Evolutionary conservation across 2,329 filamentous ascomycete species (phyloP).

Genomic region (Juglanconis oblonga): DNA sequence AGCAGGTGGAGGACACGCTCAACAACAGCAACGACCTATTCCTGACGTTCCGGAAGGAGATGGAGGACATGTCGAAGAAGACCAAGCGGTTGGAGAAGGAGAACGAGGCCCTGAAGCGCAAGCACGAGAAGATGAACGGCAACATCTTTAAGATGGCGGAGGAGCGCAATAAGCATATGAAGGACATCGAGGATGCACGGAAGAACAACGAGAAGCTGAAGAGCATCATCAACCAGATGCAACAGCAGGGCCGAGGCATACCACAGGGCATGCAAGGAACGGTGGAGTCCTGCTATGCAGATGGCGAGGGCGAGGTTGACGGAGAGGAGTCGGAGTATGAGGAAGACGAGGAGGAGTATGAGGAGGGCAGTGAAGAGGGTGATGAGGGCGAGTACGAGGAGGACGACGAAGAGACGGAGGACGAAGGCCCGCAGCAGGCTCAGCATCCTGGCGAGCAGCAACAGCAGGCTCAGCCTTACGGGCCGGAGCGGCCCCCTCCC

Average conservation of each 20-base stretch:
- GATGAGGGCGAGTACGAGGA: conserved; percentile 47
- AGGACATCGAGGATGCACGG: conserved; percentile 74
- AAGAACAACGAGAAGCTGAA: conserved; percentile 89
- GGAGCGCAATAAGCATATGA: conserved; percentile 74
- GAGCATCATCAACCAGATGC: conserved; percentile 93
- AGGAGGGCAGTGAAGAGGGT: conserved; percentile 63
- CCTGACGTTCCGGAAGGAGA: conserved; percentile 94
- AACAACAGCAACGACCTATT: conserved; percentile 99
- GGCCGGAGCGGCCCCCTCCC: conserved; percentile 47
- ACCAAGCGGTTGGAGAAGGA: conserved; percentile 96
- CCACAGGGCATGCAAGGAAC: conserved; percentile 61
- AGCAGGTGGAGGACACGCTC: conserved; percentile 98
- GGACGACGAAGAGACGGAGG: conserved; percentile 34
- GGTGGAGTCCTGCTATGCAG: conserved; percentile 58
- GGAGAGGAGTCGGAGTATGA: conserved; percentile 63
- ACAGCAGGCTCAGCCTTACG: conserved; percentile 39
- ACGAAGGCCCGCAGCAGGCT: conserved; percentile 28
- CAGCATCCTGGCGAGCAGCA: conserved; percentile 28
- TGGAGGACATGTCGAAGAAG: conserved; percentile 99
- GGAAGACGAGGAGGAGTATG: conserved; percentile 63
- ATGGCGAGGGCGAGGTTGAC: conserved; percentile 45
- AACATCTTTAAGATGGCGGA: conserved; percentile 98
- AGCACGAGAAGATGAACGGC: conserved; percentile 88
- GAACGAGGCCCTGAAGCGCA: conserved; percentile 84
- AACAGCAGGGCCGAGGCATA: conserved; percentile 82